Evolutionary conservation across 2,329 filamentous ascomycete genomes (phyloP).

Genomic region (Hypomyces rosellus): DNA sequence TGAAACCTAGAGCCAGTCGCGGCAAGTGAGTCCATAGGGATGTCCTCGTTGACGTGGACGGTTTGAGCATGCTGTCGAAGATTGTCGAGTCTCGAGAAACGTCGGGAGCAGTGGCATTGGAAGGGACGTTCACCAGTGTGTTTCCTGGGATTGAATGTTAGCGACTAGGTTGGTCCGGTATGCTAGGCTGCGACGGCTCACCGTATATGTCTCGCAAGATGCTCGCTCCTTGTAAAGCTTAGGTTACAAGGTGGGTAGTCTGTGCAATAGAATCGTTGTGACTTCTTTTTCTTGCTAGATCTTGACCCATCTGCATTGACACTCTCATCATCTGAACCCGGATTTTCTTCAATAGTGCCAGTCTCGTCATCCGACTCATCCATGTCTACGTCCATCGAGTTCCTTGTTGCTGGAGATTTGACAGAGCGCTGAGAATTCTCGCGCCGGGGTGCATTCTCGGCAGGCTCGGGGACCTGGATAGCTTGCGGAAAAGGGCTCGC

Average conservation of each 20-base stretch:
- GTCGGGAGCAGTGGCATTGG: slow-evolving; percentile 87
- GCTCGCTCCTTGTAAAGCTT: slow-evolving; percentile 93
- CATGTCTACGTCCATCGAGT: slow-evolving; percentile 68
- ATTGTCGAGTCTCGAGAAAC: slow-evolving; percentile 93
- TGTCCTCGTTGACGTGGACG: slow-evolving; percentile 95
- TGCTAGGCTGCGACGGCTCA: slow-evolving; percentile 30
- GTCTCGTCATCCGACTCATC: slow-evolving; percentile 65
- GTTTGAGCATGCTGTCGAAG: slow-evolving; percentile 95
- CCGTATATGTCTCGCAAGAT: slow-evolving; percentile 90
- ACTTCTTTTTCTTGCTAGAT: slow-evolving; percentile 90
- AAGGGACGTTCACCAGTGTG: slow-evolving; percentile 97
- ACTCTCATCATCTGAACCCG: slow-evolving; percentile 58
- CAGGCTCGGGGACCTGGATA: slow-evolving; percentile 40
- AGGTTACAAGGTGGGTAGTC: slow-evolving; percentile 90
- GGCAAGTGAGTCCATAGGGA: slow-evolving; percentile 86
- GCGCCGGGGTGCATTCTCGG: slow-evolving; percentile 31
- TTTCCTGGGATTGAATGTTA: slow-evolving; percentile 53
- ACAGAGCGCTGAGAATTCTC: slow-evolving; percentile 56
- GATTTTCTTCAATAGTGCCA: slow-evolving; percentile 41
- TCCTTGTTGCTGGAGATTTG: slow-evolving; percentile 42
- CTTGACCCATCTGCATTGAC: slow-evolving; percentile 58
- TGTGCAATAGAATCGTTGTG: slow-evolving; percentile 91
- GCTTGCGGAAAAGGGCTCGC: slow-evolving; percentile 46
- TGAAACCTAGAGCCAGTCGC: slow-evolving; percentile 90
- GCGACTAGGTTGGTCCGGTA: neutral